These are phyloP conservation scores for Zoysia pacifica DNA, from an alignment of 176 grass and related monocot genomes.

Conservation along the genomic window DNA sequence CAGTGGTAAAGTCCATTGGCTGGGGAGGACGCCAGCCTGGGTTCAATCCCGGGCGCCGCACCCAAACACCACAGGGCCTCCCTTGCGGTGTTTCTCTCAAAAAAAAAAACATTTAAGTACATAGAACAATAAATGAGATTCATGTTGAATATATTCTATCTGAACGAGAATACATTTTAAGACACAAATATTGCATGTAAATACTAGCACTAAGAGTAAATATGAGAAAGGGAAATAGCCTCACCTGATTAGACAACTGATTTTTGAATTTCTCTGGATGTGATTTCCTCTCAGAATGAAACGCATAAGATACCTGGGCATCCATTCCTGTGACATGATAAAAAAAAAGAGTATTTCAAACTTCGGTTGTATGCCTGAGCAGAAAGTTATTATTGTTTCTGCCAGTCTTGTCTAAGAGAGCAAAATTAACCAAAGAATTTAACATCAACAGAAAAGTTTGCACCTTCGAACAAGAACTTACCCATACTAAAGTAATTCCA, in stretches of 20 bases:
- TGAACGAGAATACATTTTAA: neutral
- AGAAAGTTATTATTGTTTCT: neutral
- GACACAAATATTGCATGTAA: neutral
- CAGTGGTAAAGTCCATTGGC: too few species aligned
- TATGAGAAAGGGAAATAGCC: slow-evolving; percentile 10
- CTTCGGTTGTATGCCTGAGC: slow-evolving; percentile 26
- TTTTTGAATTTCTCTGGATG: slow-evolving; percentile 96
- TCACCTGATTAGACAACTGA: slow-evolving; percentile 91
- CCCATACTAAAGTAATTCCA: slow-evolving; percentile 99
- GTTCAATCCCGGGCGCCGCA: too few species aligned
- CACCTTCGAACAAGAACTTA: slow-evolving; percentile 54
- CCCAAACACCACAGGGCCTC: too few species aligned
- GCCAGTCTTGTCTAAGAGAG: neutral
- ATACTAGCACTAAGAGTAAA: neutral
- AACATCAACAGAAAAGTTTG: slow-evolving; percentile 10
- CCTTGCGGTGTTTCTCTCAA: too few species aligned
- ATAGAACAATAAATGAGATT: slow-evolving; percentile 19
- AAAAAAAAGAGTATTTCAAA: slow-evolving; percentile 34
- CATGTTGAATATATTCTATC: neutral
- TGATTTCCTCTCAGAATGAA: slow-evolving; percentile 88
- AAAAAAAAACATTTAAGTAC: too few species aligned
- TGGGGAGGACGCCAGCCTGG: too few species aligned
- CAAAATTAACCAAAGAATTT: slow-evolving; percentile 13
- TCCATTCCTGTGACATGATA: slow-evolving; percentile 80
- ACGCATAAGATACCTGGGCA: slow-evolving; percentile 91